These are phyloP conservation scores for Heracleum sosnowskyi DNA, from an alignment of 129 eudicot species.

Conservation along the genomic window DNA sequence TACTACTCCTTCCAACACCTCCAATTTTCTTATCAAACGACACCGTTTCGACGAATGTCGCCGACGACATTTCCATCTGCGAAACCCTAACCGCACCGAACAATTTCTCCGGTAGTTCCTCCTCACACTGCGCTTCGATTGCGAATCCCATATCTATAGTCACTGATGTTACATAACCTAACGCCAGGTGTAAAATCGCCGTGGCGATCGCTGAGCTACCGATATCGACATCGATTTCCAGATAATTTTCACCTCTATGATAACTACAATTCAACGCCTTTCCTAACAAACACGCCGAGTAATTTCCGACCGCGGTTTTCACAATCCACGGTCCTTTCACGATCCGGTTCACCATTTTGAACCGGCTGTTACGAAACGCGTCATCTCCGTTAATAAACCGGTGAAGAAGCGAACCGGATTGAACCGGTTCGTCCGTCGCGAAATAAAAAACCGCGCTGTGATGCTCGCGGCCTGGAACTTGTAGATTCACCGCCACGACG, in stretches of 20 bases:
- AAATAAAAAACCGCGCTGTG: slow-evolving; percentile 90
- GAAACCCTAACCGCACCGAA: slow-evolving; percentile 86
- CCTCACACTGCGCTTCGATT: slow-evolving; percentile 69
- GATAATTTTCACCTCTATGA: slow-evolving; percentile 57
- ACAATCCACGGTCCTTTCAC: slow-evolving; percentile 96
- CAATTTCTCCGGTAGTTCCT: slow-evolving; percentile 73
- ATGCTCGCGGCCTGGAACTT: slow-evolving; percentile 83
- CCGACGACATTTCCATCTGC: slow-evolving; percentile 91
- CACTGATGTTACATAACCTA: slow-evolving; percentile 70
- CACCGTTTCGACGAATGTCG: slow-evolving; percentile 45
- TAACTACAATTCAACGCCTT: slow-evolving; percentile 68
- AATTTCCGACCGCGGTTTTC: slow-evolving; percentile 70
- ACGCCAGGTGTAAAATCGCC: slow-evolving; percentile 70
- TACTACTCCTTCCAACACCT: background rate
- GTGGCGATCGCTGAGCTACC: slow-evolving; percentile 73
- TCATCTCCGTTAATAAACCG: slow-evolving; percentile 74
- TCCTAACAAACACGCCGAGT: slow-evolving; percentile 76
- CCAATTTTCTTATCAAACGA: background rate
- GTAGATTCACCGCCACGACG: slow-evolving; percentile 61
- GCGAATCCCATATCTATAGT: slow-evolving; percentile 90
- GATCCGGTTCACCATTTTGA: slow-evolving; percentile 74
- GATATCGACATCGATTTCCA: slow-evolving; percentile 84
- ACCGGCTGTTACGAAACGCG: slow-evolving; percentile 54
- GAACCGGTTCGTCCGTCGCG: slow-evolving; percentile 56
- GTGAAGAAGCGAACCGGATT: slow-evolving; percentile 46